A percentile compares a stretch with the other conserved stretches of the same genome.
Conservation (phyloP, 1,284 basidiomycete species). For the Marasmius oreades region DNA sequence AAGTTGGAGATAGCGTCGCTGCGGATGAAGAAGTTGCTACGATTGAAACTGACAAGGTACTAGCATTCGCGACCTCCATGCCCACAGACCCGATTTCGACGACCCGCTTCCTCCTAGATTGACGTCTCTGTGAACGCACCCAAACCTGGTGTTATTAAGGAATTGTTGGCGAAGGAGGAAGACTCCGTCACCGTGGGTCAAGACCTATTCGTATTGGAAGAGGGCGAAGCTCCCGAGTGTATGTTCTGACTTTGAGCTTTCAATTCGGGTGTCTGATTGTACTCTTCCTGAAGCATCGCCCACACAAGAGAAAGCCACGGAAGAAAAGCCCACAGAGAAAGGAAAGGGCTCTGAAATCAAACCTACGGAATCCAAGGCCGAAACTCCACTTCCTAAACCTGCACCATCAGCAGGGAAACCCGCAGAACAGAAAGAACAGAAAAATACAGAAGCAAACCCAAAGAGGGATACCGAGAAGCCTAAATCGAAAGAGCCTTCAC, state of each 20-base stretch:
- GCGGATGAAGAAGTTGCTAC: constrained; percentile 96
- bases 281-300: constrained; percentile 23
- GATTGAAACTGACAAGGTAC: constrained; percentile 98
- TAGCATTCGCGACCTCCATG: not conserved
- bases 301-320: constrained; percentile 32
- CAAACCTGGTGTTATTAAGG: constrained; percentile 82
- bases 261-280: not conserved
- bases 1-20: constrained; percentile 89
- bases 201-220: constrained; percentile 90
- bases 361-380: constrained; percentile 48
- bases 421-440: constrained; percentile 16
- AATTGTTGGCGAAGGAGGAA: constrained; percentile 88
- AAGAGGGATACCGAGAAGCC: constrained; percentile 1
- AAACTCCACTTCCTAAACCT: constrained; percentile 41
- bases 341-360: constrained; percentile 31
- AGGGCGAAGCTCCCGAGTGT: constrained; percentile 67
- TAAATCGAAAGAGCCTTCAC: constrained; percentile 21
- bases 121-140: constrained; percentile 98
- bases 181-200: constrained; percentile 94
- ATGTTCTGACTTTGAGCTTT: constrained; percentile 22
- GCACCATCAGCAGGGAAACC: constrained; percentile 32
- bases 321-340: constrained; percentile 22
- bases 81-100: not conserved
- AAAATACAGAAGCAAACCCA: not conserved
- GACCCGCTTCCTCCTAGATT: constrained; percentile 56